A percentile compares a stretch with the other conserved stretches of the same genome.
Evolutionary conservation across 2,329 filamentous ascomycete species (phyloP).

Genomic region (Colletotrichum neosansevieriae): DNA sequence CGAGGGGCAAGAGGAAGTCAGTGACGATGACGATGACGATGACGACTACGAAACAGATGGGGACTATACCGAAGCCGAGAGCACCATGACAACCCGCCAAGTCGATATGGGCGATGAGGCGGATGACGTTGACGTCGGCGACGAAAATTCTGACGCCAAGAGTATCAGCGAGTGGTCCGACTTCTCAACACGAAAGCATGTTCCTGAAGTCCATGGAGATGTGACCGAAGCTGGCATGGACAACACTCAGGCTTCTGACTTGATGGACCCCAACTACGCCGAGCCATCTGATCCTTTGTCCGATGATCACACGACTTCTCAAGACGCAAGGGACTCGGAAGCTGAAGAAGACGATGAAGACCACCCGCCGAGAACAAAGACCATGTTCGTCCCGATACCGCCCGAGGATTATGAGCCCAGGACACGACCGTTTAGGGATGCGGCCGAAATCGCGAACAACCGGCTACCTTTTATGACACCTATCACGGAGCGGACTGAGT

Average conservation of each 20-base stretch:
- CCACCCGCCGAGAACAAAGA: slow-evolving; percentile 67
- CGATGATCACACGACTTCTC: slow-evolving; percentile 47
- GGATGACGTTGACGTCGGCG: slow-evolving; percentile 51
- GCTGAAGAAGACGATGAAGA: slow-evolving; percentile 51
- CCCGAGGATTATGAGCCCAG: slow-evolving; percentile 90
- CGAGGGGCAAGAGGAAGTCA: slow-evolving; percentile 52
- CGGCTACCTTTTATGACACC: slow-evolving; percentile 98
- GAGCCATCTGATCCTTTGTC: slow-evolving; percentile 46
- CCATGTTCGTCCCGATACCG: slow-evolving; percentile 81
- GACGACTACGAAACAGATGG: slow-evolving; percentile 79
- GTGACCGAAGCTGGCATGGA: slow-evolving; percentile 51
- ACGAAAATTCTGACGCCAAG: slow-evolving; percentile 68
- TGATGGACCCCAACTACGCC: slow-evolving; percentile 53
- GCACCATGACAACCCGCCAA: slow-evolving; percentile 81
- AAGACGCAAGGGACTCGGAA: slow-evolving; percentile 29
- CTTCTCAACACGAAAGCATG: slow-evolving; percentile 80
- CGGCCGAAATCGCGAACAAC: slow-evolving; percentile 84
- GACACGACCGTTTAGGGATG: slow-evolving; percentile 83
- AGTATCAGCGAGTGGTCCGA: slow-evolving; percentile 90
- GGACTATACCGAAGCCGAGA: slow-evolving; percentile 88
- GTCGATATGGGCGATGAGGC: slow-evolving; percentile 63
- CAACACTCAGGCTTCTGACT: slow-evolving; percentile 53
- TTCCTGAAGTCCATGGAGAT: slow-evolving; percentile 61
- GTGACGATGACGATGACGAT: slow-evolving; percentile 66
- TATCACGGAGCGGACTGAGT: slow-evolving; percentile 95